Base-by-base conservation (phyloP, 495 filamentous ascomycete species). In the Aspergillus heteromorphus region DNA sequence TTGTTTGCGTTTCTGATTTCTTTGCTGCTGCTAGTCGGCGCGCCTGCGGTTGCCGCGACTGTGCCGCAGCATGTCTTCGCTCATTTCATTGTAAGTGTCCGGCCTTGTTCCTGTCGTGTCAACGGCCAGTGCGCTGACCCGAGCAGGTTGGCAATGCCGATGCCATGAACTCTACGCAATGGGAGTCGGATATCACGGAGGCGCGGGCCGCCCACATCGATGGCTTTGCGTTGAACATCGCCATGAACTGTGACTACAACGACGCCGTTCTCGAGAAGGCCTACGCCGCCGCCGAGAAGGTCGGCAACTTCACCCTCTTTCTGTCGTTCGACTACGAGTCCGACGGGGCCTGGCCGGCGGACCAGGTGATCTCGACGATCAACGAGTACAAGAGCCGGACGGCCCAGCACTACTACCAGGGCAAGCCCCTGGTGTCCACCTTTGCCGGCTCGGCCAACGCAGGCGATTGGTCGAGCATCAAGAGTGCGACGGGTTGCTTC, bases 221-320 rank as follows among this genome's bases (percentile, higher is more conserved):
- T 60, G 87, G 83, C 2, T 91, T 91, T 60, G 87, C 82, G 0
- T 62, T 90, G 27, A 89, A 91, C 53, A 76, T 88, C 40, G 87
- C 76, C 0, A 72, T 77, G 0, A 70, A 66, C 8, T 80, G 85
- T 49, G 61, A 64, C 0, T 79, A 75, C 61, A 81, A 74, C 11
- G 69, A 71, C n/a, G 58, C 54, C 8, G 78, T 81, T 49, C 64
- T 86, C 2, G 56, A 70, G 9, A 61, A 78, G 1, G 84, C 82
- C 0, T 87, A 82, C 58, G 56, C 68, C 20, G 81, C 78, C 4
- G 85, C 85, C 6, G 74, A 79, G 30, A 56, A 64, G 9, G 66
- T 76, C 10, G 65, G 69, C 13, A 62, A 71, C 21, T 88, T 91
- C 66, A 79, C 73, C 23, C 47, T 90, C 29, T 85, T 89, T 56